Conservation (phyloP, 768 basidiomycete species). For the Lactarius indigo region DNA sequence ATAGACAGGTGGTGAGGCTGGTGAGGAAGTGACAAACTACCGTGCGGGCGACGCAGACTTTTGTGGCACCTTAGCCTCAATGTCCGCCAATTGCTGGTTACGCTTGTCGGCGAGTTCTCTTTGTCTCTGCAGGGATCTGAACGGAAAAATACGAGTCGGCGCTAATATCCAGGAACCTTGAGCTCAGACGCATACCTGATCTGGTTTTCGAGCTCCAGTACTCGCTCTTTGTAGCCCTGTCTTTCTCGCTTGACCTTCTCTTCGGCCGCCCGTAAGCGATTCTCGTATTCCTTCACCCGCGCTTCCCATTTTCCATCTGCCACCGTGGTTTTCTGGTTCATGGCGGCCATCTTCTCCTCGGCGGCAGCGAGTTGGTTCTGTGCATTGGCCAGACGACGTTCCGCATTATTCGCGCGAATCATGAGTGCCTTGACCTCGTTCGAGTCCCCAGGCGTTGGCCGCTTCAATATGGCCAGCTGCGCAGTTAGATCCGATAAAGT, state of each 20-base stretch:
- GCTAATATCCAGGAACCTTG: conserved; percentile 2
- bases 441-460: conserved; percentile 55
- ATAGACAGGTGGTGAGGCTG: background rate
- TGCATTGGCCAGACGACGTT: conserved; percentile 80
- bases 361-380: conserved; percentile 80
- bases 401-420: conserved; percentile 76
- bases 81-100: conserved; percentile 54
- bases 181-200: conserved; percentile 51
- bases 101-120: conserved; percentile 77
- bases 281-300: conserved; percentile 90
- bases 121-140: conserved; percentile 72
- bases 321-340: conserved; percentile 65
- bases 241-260: conserved; percentile 92
- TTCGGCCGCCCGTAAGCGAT: conserved; percentile 73
- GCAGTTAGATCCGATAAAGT: conserved; percentile 71
- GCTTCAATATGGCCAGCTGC: conserved; percentile 62
- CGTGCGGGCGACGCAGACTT: conserved; percentile 14
- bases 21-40: background rate
- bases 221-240: conserved; percentile 89
- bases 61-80: conserved; percentile 31
- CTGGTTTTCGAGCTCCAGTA: conserved; percentile 65
- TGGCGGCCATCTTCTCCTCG: conserved; percentile 77
- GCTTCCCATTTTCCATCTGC: conserved; percentile 93
- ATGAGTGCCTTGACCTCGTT: conserved; percentile 69
- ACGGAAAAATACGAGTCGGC: conserved; percentile 2